phyloP scores from a whole-genome alignment of 2,329 filamentous ascomycete species.

The Aspergillus sclerotialis region DNA sequence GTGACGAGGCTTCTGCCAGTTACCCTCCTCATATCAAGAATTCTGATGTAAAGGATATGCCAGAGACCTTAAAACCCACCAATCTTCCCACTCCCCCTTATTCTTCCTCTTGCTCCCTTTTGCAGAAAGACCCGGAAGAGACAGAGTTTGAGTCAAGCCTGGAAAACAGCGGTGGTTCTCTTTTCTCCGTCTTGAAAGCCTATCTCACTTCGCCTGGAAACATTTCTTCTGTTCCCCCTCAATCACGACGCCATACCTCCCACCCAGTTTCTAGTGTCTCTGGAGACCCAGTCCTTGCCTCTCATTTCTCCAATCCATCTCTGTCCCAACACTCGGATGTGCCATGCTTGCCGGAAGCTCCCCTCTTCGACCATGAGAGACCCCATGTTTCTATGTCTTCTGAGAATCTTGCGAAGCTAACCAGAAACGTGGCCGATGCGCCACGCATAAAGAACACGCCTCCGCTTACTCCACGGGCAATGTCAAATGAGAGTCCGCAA shows the following conservation, averaged over 20 bases:
- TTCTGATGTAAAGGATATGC: slow-evolving; percentile 17
- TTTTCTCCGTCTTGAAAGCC: slow-evolving; percentile 39
- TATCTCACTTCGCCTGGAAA: slow-evolving; percentile 33
- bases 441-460: slow-evolving; percentile 76
- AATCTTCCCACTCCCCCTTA: slow-evolving; percentile 38
- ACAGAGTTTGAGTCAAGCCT: slow-evolving; percentile 32
- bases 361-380: slow-evolving; percentile 43
- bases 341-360: slow-evolving; percentile 39
- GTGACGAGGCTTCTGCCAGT: slow-evolving; percentile 24
- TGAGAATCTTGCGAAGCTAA: slow-evolving; percentile 62
- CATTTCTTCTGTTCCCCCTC: slow-evolving; percentile 24
- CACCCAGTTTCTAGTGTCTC: slow-evolving; percentile 59
- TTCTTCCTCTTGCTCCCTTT: slow-evolving; percentile 35
- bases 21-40: slow-evolving; percentile 19
- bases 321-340: slow-evolving; percentile 46
- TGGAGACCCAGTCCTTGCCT: slow-evolving; percentile 58
- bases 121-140: slow-evolving; percentile 38
- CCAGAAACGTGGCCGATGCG: slow-evolving; percentile 60
- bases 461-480: slow-evolving; percentile 79
- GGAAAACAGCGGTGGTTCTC: slow-evolving; percentile 34
- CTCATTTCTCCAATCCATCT: slow-evolving; percentile 63
- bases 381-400: slow-evolving; percentile 35
- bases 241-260: slow-evolving; percentile 39
- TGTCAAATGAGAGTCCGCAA: slow-evolving; percentile 56
- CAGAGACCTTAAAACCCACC: slow-evolving; percentile 26